A percentile compares a stretch with the other conserved stretches of the same genome.
These are phyloP conservation scores for Cyclocybe cylindracea DNA, from an alignment of 768 basidiomycete genomes.

Conservation along the genomic window DNA sequence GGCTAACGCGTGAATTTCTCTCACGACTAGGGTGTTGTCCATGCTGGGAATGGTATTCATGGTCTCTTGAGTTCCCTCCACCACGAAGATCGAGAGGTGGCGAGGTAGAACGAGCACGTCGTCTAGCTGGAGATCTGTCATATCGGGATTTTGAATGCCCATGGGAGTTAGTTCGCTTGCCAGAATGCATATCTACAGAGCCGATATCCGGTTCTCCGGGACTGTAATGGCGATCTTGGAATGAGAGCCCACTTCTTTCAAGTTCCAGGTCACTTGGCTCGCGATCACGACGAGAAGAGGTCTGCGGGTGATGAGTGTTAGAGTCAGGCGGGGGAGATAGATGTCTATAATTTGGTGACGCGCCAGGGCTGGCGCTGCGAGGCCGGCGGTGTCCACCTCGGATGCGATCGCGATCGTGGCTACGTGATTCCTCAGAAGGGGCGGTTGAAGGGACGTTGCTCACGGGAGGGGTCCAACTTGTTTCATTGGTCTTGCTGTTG, in stretches of 20 bases:
- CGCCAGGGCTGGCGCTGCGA: conserved; percentile 20
- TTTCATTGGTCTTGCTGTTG: conserved; percentile 54
- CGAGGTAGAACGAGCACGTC: conserved; percentile 27
- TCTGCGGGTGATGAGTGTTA: conserved; percentile 31
- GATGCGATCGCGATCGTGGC: conserved; percentile 1
- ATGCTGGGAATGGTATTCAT: conserved; percentile 22
- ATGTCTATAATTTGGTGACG: conserved; percentile 23
- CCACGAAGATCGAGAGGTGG: conserved; percentile 18
- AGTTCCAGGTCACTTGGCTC: conserved; percentile 9
- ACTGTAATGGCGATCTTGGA: conserved; percentile 68
- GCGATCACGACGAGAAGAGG: conserved; percentile 16
- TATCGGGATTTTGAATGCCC: conserved; percentile 18
- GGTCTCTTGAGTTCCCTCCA: conserved; percentile 18
- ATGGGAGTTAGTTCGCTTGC: conserved; percentile 11
- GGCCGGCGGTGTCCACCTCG: too few relatives aligned
- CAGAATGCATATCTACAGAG: conserved; percentile 5
- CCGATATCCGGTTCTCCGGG: conserved; percentile 32
- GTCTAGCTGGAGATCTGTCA: conserved; percentile 27
- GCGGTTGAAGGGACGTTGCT: conserved; percentile 25
- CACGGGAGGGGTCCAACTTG: conserved; percentile 59
- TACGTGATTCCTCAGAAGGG: conserved; percentile 23
- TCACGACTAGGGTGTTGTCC: conserved; percentile 23
- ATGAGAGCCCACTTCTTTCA: conserved; percentile 39
- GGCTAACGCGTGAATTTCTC: conserved; percentile 29
- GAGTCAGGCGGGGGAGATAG: conserved; percentile 23